A percentile compares a stretch with the other conserved stretches of the same genome.
These are phyloP conservation scores for Musa beccarii DNA, from an alignment of 176 grass and related monocot species.

Conservation along the genomic window DNA sequence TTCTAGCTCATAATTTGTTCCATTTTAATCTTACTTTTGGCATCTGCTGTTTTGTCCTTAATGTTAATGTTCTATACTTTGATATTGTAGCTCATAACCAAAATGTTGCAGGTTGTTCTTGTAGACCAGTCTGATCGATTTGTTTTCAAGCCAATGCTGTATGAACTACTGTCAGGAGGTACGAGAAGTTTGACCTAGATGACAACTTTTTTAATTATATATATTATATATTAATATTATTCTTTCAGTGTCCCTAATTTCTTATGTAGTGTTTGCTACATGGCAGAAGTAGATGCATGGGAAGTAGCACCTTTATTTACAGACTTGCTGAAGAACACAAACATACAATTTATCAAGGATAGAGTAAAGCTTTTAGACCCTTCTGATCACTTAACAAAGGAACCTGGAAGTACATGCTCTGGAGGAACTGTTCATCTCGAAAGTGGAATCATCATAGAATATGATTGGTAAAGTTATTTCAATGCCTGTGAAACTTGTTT, in stretches of 20 bases:
- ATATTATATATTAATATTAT: not conserved
- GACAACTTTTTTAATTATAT: not conserved
- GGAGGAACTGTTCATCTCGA: slow-evolving; percentile 73
- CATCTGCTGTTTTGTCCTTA: slow-evolving; percentile 11
- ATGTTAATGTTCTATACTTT: not conserved
- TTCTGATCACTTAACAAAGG: slow-evolving; percentile 61
- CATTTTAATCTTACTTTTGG: not conserved
- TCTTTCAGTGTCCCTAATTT: slow-evolving; percentile 9
- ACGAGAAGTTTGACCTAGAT: not conserved
- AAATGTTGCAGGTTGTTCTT: slow-evolving; percentile 53
- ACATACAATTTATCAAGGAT: slow-evolving; percentile 79
- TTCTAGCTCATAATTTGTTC: too few relatives aligned
- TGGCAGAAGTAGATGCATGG: slow-evolving; percentile 92
- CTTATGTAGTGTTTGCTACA: not conserved
- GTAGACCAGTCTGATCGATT: slow-evolving; percentile 95
- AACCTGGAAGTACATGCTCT: slow-evolving; percentile 35
- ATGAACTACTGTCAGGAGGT: slow-evolving; percentile 92
- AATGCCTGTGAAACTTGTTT: not conserved
- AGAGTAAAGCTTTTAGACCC: slow-evolving; percentile 64
- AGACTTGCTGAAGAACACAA: slow-evolving; percentile 71
- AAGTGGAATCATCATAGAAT: slow-evolving; percentile 91
- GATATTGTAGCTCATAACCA: not conserved
- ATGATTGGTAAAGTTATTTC: slow-evolving; percentile 73
- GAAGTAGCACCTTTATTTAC: slow-evolving; percentile 83
- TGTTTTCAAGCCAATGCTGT: slow-evolving; percentile 95